Base-by-base conservation (phyloP, 1,284 basidiomycete genomes). In the Microbotryum silenes-acaulis region DNA sequence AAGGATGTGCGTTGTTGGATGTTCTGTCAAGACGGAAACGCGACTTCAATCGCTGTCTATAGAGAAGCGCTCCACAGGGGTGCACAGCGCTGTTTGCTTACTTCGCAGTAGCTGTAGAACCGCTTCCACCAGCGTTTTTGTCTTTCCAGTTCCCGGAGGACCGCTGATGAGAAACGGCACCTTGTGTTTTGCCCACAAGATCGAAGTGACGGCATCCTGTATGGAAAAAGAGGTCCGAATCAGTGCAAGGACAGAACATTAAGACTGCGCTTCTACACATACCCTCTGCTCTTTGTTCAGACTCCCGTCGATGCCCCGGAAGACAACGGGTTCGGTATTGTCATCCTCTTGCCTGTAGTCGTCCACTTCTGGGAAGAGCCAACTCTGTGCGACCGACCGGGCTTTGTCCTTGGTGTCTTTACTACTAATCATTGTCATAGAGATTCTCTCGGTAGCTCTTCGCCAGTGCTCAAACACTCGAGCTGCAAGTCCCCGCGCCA, bases 81-180 rank as follows among this genome's bases (percentile, higher is more conserved):
- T 18, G 29, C 8, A 16, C 18, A 18, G n/a, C 31, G n/a, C 14
- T 3, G 2, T 23, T 6, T 14, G 49, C 63, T 20, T 2, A 45
- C 56, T 57, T 10, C 60, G 58, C 0, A 77, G 59, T 23, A 77
- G 72, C 52, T 78, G 76, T 6, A 76, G 67, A 18, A 75, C 71
- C 0, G 69, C 63, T 55, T 77, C 75, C 25, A 75, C 72, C 25
- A 75, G 56, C 0, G 75, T 75, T 51, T 74, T 75, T 10, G 77
- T 78, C 63, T 78, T 78, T 25, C 77, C 77, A 18, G 74, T 73
- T 4, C 69, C 68, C 0, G 68, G 67, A 4, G 64, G 71, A 6
- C 72, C 72, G 21, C 47, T 51, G 33, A 72, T 61, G 18, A 73
- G 54, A 21, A 65, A 69, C 1, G 72, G 72, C 4, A 72, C 53